Percentiles rank a stretch among this genome's conserved stretches.
Conservation (phyloP, 257 asterid species). For the Penstemon barbatus region DNA sequence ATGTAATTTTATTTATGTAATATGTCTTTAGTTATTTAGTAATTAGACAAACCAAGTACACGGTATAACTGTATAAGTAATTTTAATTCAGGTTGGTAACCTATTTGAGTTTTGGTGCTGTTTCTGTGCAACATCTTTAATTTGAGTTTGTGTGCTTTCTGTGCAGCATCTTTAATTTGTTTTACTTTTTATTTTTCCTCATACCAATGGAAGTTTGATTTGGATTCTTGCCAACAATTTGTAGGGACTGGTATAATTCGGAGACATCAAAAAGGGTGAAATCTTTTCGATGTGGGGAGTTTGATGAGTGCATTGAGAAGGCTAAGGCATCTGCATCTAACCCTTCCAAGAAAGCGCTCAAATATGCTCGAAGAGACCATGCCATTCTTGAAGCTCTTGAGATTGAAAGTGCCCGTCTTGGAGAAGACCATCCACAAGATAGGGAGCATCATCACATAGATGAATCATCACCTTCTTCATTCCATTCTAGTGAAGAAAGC, state of each 20-base stretch:
- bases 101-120: no score
- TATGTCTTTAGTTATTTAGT: conserved; percentile 6
- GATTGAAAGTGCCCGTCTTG: conserved; percentile 52
- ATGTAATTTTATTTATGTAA: conserved; percentile 2
- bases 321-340: conserved; percentile 60
- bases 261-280: conserved; percentile 76
- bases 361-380: conserved; percentile 76
- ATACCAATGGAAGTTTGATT: no score
- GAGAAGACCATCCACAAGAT: conserved; percentile 40
- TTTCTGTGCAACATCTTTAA: no score
- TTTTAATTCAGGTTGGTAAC: no score
- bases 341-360: conserved; percentile 59
- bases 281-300: conserved; percentile 76
- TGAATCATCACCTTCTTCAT: conserved; percentile 32
- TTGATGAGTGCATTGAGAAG: conserved; percentile 70
- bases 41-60: no score
- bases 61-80: no score
- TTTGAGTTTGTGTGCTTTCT: no score
- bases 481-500: conserved; percentile 32
- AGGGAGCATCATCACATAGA: conserved; percentile 28
- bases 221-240: no score
- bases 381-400: conserved; percentile 87
- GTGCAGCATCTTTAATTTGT: no score
- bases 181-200: no score
- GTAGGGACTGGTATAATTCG: conserved; percentile 68